phyloP scores from a whole-genome alignment of 768 basidiomycete species.

The Suillus occidentalis region DNA sequence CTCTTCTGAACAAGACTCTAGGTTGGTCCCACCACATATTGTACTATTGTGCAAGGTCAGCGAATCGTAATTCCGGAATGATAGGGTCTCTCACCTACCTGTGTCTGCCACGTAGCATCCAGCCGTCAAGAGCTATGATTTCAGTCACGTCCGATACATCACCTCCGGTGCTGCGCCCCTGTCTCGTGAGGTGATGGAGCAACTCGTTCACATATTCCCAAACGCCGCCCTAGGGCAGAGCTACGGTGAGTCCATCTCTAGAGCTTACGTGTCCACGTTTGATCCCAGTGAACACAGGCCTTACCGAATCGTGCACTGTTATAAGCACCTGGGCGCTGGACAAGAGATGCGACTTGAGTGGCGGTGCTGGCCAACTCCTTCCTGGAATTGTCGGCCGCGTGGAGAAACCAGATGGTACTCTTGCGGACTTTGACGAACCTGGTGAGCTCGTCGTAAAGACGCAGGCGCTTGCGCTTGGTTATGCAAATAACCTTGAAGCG shows the following conservation, averaged over 20 bases:
- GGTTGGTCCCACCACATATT: slow-evolving; percentile 50
- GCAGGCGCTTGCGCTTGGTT: slow-evolving; percentile 60
- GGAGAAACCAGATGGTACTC: slow-evolving; percentile 55
- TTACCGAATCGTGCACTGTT: slow-evolving; percentile 63
- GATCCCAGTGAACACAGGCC: slow-evolving; percentile 36
- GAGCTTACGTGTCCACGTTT: background rate
- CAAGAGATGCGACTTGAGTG: slow-evolving; percentile 47
- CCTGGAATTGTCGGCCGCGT: slow-evolving; percentile 59
- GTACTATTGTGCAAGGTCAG: slow-evolving; percentile 50
- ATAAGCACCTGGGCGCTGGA: slow-evolving; percentile 46
- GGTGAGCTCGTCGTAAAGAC: slow-evolving; percentile 63
- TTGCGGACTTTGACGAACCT: slow-evolving; percentile 55
- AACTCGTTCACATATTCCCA: slow-evolving; percentile 47
- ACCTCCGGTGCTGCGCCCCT: slow-evolving; percentile 60
- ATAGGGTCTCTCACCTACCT: background rate
- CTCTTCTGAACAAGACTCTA: slow-evolving; percentile 1
- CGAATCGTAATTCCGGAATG: background rate
- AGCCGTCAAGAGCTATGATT: slow-evolving; percentile 39
- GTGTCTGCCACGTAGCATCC: slow-evolving; percentile 32
- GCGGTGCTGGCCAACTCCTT: slow-evolving; percentile 57
- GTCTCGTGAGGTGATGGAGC: slow-evolving; percentile 48
- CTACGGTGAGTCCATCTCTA: slow-evolving; percentile 43
- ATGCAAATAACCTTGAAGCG: slow-evolving; percentile 60
- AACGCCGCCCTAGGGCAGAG: slow-evolving; percentile 56
- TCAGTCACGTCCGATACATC: slow-evolving; percentile 38